These are phyloP conservation scores for Conticribra weissflogii DNA, from an alignment of 108 stramenopile genomes.

Conservation along the genomic window DNA sequence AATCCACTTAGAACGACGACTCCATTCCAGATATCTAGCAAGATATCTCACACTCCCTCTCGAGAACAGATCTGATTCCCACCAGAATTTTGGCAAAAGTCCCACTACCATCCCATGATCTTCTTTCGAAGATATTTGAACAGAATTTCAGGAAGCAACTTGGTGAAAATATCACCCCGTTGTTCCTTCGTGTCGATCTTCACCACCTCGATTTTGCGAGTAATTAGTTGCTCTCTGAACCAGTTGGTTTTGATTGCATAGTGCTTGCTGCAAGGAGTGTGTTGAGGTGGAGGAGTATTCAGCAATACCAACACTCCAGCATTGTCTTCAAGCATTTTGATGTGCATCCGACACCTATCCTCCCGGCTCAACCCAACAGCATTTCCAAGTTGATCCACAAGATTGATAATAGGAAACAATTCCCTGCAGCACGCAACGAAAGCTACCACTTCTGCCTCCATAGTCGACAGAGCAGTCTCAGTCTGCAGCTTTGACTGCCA, in stretches of 20 bases:
- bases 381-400: slow-evolving; percentile 28
- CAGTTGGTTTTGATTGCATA: neutral
- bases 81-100: no score
- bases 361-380: neutral
- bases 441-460: no score
- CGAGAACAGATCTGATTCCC: neutral
- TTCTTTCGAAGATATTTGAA: neutral
- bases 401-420: slow-evolving; percentile 25
- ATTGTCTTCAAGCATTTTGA: slow-evolving; percentile 38
- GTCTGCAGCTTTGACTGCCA: no score
- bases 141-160: neutral
- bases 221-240: neutral
- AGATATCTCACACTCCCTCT: slow-evolving; percentile 1
- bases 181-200: slow-evolving; percentile 3
- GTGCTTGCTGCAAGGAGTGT: neutral
- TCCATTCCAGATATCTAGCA: no score
- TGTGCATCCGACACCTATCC: slow-evolving; percentile 3
- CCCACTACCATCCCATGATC: no score
- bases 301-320: slow-evolving; percentile 26
- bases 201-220: neutral
- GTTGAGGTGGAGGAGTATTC: neutral
- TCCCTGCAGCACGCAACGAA: no score
- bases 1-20: no score
- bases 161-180: neutral
- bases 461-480: no score